Base-by-base conservation (phyloP, 179 eudicot species). In the Vitellaria paradoxa region DNA sequence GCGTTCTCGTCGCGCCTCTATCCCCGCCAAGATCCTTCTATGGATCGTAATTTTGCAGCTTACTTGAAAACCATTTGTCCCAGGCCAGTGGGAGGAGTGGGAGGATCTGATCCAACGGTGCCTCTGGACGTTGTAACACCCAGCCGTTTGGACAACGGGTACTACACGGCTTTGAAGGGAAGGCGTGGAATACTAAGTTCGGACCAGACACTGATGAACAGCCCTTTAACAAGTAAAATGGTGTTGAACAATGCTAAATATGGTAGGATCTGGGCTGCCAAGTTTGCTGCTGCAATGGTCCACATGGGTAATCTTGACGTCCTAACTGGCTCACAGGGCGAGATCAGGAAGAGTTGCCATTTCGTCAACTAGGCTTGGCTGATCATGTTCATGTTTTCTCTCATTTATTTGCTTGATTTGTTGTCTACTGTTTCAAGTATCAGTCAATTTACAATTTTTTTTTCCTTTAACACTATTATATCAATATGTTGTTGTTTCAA, bases 1-100 rank as follows among this genome's bases (percentile, higher is more conserved):
- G 18, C 86, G 1, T 85, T 85, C 64, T 67, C 53, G 1, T 7
- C 49, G 6, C 70, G 88, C 42, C 81, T 85, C 0, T 85, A 85
- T 9, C 64, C 3, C 82, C 64, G 80, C 42, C 88, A 85, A 78
- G 88, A 85, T 70, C 85, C 85, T 46, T 74, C 84, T 6, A 20
- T 85, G 73, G 78, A 85, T 66, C 73, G 83, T 10, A 23, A 17
- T 0, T 78, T 74, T 40, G 88, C 85, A n/a, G 61, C 6, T 17
- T 59, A 17, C 53, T 78, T 82, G 73, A 82, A 73, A 76, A 14
- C 46, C 3, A 74, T 17, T 6, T 42, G 26, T 82, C 85, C 68
- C 80, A 78, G 0, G 24, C 57, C 8, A 26, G 14, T 17, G 1
- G 17, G 6, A 17, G 64, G 5, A 26, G 14, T 17, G 1, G 17